Percentiles rank a stretch among this genome's conserved stretches.
Conservation (phyloP, 1,284 basidiomycete genomes). For the Gymnopus androsaceus region DNA sequence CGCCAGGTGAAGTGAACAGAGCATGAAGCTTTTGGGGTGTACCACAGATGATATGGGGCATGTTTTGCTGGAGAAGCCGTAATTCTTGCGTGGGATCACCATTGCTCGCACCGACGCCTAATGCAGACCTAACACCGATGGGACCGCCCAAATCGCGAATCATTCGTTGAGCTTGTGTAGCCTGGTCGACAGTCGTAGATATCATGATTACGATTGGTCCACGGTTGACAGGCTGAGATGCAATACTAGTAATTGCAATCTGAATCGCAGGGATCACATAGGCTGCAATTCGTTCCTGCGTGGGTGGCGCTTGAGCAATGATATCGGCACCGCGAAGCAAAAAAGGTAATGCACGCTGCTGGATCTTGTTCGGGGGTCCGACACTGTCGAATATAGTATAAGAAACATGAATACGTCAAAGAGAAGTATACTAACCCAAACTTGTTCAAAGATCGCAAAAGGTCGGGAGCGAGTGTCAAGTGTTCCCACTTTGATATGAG, state of each 20-base stretch:
- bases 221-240: slow-evolving; percentile 55
- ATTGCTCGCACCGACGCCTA: slow-evolving; percentile 76
- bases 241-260: slow-evolving; percentile 69
- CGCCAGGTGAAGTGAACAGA: slow-evolving; percentile 81
- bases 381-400: slow-evolving; percentile 52
- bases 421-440: slow-evolving; percentile 83
- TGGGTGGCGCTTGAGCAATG: slow-evolving; percentile 97
- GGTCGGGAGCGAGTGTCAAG: slow-evolving; percentile 81
- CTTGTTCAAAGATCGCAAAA: slow-evolving; percentile 87
- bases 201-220: slow-evolving; percentile 91
- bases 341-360: slow-evolving; percentile 94
- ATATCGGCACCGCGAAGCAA: slow-evolving; percentile 93
- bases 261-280: slow-evolving; percentile 95
- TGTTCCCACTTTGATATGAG: slow-evolving; percentile 97
- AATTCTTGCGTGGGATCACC: slow-evolving; percentile 76
- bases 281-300: slow-evolving; percentile 96
- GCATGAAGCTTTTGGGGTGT: slow-evolving; percentile 96
- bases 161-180: slow-evolving; percentile 97
- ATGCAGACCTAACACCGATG: slow-evolving; percentile 85
- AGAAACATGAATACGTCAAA: slow-evolving; percentile 15
- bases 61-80: slow-evolving; percentile 84
- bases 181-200: slow-evolving; percentile 97
- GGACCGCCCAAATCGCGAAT: slow-evolving; percentile 91
- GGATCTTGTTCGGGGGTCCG: slow-evolving; percentile 98
- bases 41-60: slow-evolving; percentile 94